phyloP scores from a whole-genome alignment of 2,329 filamentous ascomycete species.

The Periglandula ipomoeae region DNA sequence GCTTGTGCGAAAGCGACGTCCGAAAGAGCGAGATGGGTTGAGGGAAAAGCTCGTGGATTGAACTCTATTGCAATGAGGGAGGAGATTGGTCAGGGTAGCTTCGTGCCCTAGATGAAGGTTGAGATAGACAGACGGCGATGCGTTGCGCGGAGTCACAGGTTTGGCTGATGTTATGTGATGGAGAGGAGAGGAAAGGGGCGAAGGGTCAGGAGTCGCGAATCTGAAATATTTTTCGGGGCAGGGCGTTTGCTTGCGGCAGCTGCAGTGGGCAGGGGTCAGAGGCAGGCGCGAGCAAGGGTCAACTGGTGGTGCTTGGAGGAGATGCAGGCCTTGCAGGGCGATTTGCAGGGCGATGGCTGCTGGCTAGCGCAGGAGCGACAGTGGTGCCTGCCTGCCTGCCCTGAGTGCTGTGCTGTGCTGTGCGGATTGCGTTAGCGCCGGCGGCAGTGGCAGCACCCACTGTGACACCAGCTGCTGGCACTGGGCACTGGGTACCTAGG shows the following conservation, averaged over 20 bases:
- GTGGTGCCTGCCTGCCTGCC: neutral
- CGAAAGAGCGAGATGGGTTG: constrained; percentile 21
- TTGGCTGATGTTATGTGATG: constrained; percentile 36
- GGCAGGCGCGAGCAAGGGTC: constrained; percentile 3
- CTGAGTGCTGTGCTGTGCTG: neutral
- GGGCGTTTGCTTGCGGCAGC: constrained; percentile 7
- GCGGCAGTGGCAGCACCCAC: neutral
- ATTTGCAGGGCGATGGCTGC: no score
- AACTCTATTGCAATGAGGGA: constrained; percentile 65
- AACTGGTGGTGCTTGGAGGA: neutral
- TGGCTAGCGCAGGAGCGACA: constrained; percentile 1
- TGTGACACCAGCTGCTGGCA: neutral
- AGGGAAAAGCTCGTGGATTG: constrained; percentile 34
- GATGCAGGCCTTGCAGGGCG: no score
- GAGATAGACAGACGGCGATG: constrained; percentile 35
- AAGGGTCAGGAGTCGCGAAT: constrained; percentile 21
- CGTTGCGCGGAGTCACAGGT: constrained; percentile 38
- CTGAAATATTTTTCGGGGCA: constrained; percentile 29
- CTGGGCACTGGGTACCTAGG: neutral
- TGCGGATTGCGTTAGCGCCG: no score
- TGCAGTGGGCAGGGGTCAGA: constrained; percentile 1
- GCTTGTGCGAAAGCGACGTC: constrained; percentile 34
- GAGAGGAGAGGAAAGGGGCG: constrained; percentile 20
- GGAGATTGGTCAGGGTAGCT: constrained; percentile 65
- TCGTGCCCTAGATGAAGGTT: constrained; percentile 67